Evolutionary conservation across 306 rosid species (phyloP), one percentile per base, ranked within the genome.

Genomic region (Lathyrus tuberosus): DNA sequence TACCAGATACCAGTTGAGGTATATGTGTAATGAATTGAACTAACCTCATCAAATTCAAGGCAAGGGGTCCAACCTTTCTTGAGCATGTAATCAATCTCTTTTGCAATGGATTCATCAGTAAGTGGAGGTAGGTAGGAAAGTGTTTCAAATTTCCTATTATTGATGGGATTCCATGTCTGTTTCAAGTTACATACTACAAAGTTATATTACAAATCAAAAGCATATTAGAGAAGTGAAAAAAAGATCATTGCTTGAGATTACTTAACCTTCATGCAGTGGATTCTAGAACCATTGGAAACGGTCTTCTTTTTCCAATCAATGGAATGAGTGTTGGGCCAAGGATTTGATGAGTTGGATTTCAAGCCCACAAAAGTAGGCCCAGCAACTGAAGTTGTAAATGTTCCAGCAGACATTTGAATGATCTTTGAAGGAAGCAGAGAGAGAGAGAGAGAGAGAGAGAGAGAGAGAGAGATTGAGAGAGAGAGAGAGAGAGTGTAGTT

Each of bases 21-120:
- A 10, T 24, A 48, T 28, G 11, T 31, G 38, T 35, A 35, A 7
- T 35, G 10, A 7, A 8, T 62, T 37, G 37, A 69, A 48, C 84
- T 69, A 17, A 90, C 93, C 89, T 82, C 84, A 66, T 85, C 93
- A 73, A 90, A 90, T 71, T 90, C 93, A 74, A 90, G 89, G 86
- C 94, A 90, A 70, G 96, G 96, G 60, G 64, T 85, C 94, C 96
- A 90, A 20, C 91, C 89, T 67, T 85, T 90, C 58, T 84, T 84
- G 40, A 85, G 79, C 96, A 90, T 90, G 86, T 82, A 87, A 18
- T 90, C 85, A 31, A 87, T 69, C 82, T 89, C 80, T 87, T 78
- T 87, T n/a, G 89, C 83, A 37, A 89, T 80, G 38, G 91, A 87
- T 8, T 87, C 89, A 71, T 89, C 91, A 24, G 96, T 65, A 41